A percentile compares a stretch with the other conserved stretches of the same genome.
Evolutionary conservation across 2,329 filamentous ascomycete species (phyloP).

Genomic region (Phaeosphaeria sp.): DNA sequence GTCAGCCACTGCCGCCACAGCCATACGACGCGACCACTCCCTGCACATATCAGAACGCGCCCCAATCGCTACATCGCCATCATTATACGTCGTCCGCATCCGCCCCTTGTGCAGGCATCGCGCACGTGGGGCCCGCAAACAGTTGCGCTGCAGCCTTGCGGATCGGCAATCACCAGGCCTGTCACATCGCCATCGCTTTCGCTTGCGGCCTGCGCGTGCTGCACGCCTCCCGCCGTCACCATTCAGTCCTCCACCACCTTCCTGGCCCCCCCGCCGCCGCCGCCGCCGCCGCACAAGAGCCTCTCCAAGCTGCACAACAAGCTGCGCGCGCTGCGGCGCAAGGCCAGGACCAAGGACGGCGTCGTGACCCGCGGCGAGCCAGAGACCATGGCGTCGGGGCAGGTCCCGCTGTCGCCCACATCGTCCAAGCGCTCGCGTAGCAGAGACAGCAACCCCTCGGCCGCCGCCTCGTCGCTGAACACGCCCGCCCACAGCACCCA

Average conservation of each 20-base stretch:
- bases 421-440: constrained; percentile 51
- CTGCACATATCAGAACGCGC: background rate
- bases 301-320: constrained; percentile 47
- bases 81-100: too few species aligned
- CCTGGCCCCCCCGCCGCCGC: constrained; percentile 22
- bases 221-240: constrained; percentile 14
- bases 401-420: constrained; percentile 41
- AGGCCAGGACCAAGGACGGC: constrained; percentile 45
- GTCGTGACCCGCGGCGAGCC: constrained; percentile 27
- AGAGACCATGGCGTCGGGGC: constrained; percentile 33
- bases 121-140: background rate
- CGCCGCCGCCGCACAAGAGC: constrained; percentile 7
- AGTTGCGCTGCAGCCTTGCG: background rate
- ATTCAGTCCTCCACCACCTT: constrained; percentile 29
- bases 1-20: background rate
- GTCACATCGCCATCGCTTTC: background rate
- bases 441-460: constrained; percentile 38
- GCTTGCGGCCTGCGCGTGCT: background rate
- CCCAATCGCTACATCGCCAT: background rate
- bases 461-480: constrained; percentile 31
- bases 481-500: constrained; percentile 35
- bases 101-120: background rate
- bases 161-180: background rate
- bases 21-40: background rate
- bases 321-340: constrained; percentile 49